These are phyloP conservation scores for Melampsora occidentalis DNA, from an alignment of 1,284 basidiomycete species.

Conservation along the genomic window DNA sequence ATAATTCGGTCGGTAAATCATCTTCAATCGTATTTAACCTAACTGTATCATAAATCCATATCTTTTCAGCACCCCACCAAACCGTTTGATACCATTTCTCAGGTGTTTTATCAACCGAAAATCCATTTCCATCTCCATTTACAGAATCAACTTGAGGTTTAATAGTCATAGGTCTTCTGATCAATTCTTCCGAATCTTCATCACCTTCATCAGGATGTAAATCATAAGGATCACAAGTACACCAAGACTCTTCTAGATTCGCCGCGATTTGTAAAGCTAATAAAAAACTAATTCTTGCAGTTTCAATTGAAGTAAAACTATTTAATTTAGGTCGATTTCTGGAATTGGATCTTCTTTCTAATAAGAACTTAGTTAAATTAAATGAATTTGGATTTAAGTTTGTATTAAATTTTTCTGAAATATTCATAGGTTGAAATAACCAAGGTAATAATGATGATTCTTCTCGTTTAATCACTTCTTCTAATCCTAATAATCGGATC, in stretches of 20 bases:
- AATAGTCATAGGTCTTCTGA: background rate
- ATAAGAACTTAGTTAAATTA: background rate
- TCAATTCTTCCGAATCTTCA: background rate
- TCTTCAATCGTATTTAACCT: constrained; percentile 10
- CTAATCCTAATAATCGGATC: constrained; percentile 25
- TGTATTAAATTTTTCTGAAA: too few species aligned
- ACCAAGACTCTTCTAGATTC: constrained; percentile 35
- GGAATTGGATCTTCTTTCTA: background rate
- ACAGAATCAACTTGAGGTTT: background rate
- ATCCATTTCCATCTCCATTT: background rate
- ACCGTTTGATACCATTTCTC: constrained; percentile 32
- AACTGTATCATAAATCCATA: constrained; percentile 30
- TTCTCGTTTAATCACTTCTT: constrained; percentile 19
- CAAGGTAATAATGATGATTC: constrained; percentile 26
- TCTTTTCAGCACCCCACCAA: constrained; percentile 41
- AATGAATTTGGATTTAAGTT: background rate
- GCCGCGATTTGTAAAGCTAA: constrained; percentile 25
- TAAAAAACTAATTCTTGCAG: constrained; percentile 8
- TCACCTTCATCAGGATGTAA: background rate
- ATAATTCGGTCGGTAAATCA: background rate
- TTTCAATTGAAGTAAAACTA: background rate
- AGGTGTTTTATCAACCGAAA: background rate
- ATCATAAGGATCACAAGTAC: constrained; percentile 24
- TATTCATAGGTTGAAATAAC: constrained; percentile 23
- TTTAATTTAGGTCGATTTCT: background rate